Base-by-base conservation (phyloP, 371 early-diverging fungal species). In the Mucor lusitanicus region DNA sequence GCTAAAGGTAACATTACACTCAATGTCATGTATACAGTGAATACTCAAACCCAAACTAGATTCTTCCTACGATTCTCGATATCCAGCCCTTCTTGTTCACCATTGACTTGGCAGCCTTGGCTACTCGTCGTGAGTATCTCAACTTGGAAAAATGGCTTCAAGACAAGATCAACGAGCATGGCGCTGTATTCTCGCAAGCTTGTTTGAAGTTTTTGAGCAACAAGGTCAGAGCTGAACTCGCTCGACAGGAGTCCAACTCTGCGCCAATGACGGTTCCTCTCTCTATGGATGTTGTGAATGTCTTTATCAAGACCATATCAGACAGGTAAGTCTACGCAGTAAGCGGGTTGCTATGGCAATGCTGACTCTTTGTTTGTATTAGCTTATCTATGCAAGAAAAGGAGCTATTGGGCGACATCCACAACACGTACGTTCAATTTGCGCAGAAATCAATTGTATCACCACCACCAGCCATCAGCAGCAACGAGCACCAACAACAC, bases 71-170 rank as follows among this genome's bases (percentile, higher is more conserved):
- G 44, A 86, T 96, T 35, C 82, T 96, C 42, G 91, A 92, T 58
- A 76, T 85, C 17, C 88, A 90, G 63, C 86, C 90, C 0, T 91
- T 85, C 65, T 70, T 80, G 13, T 95, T 95, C 72, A 76, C 93
- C 0, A 91, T 96, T 55, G 96, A 95, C 59, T 74, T 96, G 30
- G 95, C 95, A 15, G 88, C 93, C 1, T 76, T 96, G 13, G 95
- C 96, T 12, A 89, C 91, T 6, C 86, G 93, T 12, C 77, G 93
- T 33, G 93, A 94, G 64, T 90, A 88, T 61, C 76, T 96, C 1
- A 94, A 92, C 58, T 73, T 96, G 6, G 96, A 95, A 65, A 94
- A 92, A 72, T 96, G 95, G 95, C 78, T 96, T 21, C 88, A 83
- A 63, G 95, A 93, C 53, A 87, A 90, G 56, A 85, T 94, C 5